Base-by-base conservation (phyloP, 2,329 filamentous ascomycete genomes). In the Ambrosiella xylebori region DNA sequence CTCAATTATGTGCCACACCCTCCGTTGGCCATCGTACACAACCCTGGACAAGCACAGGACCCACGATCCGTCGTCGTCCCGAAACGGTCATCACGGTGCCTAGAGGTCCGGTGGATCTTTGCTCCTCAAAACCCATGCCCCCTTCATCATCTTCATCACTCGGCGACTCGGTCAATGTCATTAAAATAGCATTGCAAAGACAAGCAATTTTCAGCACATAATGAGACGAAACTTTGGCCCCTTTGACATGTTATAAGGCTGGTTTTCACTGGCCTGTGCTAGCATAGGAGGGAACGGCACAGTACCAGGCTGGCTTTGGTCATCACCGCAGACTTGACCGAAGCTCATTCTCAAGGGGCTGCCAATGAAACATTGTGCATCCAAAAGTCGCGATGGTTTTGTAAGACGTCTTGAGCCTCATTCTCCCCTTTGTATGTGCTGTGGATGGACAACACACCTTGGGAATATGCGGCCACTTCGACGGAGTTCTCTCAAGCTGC, bases 321-420 rank as follows among this genome's bases (percentile, higher is more conserved):
- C 52, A 41, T 36, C 52, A 54, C 37, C 52, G 15, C 52, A 54
- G 52, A 54, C n/a, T 54, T 54, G 39, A 41, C 38, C 38, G 11
- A 27, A 54, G 52, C 38, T 54, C 38, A 19, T 2, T 17, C 6
- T 40, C 38, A n/a, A 44, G 45, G 45, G 12, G 12, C 15, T n/a
- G 13, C 17, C 13, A 49, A 49, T 49, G 45, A 49, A 49, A 49
- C 4, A 49, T 15, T 11, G 45, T n/a, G 7, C 3, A n/a, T 19
- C 13, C 5, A 15, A 49, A 19, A 19, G 35, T 54, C 51, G 40
- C 51, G 51, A 54, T 54, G 3, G 7, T 54, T 39, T 15, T n/a
- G 38, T 7, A 7, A 3, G 12, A n/a, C n/a, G 11, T 54, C 49
- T 54, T 54, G 35, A 54, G 51, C 51, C 36, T 54, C 51, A 54